phyloP scores from a whole-genome alignment of 2,329 filamentous ascomycete species.

The Dactylellina drechsleri region DNA sequence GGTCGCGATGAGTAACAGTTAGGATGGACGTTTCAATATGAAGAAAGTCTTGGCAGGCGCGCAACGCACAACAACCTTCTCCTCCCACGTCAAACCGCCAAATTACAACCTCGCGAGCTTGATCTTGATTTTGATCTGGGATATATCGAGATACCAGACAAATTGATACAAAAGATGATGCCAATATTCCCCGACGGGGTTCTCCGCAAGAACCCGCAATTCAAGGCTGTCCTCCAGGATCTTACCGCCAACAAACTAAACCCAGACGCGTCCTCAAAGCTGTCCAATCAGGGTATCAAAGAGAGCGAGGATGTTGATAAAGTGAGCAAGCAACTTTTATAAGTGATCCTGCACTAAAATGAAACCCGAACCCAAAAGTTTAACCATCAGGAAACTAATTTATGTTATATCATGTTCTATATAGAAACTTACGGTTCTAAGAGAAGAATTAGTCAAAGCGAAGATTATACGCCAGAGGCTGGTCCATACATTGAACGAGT shows the following conservation, averaged over 20 bases:
- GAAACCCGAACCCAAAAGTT: not conserved
- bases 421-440: conserved; percentile 43
- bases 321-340: conserved; percentile 4
- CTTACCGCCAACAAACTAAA: conserved; percentile 57
- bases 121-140: not conserved
- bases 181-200: conserved; percentile 56
- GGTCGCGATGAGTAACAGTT: conserved; percentile 39
- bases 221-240: conserved; percentile 56
- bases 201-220: conserved; percentile 56
- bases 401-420: not conserved
- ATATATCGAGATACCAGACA: too few species aligned
- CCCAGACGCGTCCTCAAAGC: conserved; percentile 53
- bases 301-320: conserved; percentile 51
- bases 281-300: conserved; percentile 37
- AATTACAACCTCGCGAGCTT: conserved; percentile 1
- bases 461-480: conserved; percentile 47
- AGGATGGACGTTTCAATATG: too few species aligned
- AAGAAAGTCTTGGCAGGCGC: conserved; percentile 28
- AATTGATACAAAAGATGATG: conserved; percentile 54
- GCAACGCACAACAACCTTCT: conserved; percentile 19
- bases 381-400: not conserved
- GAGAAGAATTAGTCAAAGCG: conserved; percentile 34
- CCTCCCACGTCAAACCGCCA: not conserved
- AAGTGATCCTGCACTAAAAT: not conserved
- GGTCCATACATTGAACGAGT: conserved; percentile 39